Evolutionary conservation across 2,329 filamentous ascomycete species (phyloP).

Genomic region (Trichoderma simmonsii): DNA sequence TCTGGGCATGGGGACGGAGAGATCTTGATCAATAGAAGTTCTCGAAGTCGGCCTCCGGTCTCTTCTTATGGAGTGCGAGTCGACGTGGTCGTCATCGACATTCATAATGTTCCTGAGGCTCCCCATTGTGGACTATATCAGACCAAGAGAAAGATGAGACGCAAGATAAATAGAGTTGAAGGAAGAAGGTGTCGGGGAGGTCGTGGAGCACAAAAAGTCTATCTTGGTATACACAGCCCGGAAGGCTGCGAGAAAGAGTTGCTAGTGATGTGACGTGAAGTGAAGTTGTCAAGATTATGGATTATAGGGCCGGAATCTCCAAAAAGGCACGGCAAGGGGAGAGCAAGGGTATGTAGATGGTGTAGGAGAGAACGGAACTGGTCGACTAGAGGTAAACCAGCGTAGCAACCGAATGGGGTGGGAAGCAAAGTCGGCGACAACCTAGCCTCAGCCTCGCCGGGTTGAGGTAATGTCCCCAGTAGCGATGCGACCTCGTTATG

Average conservation of each 20-base stretch:
- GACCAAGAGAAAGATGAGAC: conserved; percentile 22
- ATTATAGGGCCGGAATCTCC: conserved; percentile 32
- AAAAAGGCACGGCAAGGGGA: conserved; percentile 15
- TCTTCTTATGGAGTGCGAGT: conserved; percentile 46
- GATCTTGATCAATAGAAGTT: conserved; percentile 28
- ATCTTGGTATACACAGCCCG: conserved; percentile 48
- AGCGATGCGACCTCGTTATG: not conserved
- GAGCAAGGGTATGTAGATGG: conserved; percentile 24
- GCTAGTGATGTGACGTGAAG: conserved; percentile 23
- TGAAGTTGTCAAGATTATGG: conserved; percentile 28
- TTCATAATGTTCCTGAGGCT: conserved; percentile 58
- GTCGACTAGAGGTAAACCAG: not conserved
- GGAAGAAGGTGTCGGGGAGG: conserved; percentile 29
- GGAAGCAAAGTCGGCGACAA: conserved; percentile 4
- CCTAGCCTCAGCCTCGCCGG: conserved; percentile 16
- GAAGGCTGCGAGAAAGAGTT: conserved; percentile 34
- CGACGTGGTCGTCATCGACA: conserved; percentile 47
- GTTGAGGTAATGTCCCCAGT: conserved; percentile 1
- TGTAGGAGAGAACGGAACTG: conserved; percentile 15
- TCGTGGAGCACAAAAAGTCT: conserved; percentile 32
- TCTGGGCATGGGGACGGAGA: conserved; percentile 37
- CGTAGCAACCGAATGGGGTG: conserved; percentile 7
- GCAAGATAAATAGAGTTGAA: conserved; percentile 31
- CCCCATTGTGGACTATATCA: conserved; percentile 44
- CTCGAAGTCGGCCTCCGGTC: conserved; percentile 40